These are phyloP conservation scores for Pelargonium australe DNA, from an alignment of 441 rosid species.

Conservation along the genomic window DNA sequence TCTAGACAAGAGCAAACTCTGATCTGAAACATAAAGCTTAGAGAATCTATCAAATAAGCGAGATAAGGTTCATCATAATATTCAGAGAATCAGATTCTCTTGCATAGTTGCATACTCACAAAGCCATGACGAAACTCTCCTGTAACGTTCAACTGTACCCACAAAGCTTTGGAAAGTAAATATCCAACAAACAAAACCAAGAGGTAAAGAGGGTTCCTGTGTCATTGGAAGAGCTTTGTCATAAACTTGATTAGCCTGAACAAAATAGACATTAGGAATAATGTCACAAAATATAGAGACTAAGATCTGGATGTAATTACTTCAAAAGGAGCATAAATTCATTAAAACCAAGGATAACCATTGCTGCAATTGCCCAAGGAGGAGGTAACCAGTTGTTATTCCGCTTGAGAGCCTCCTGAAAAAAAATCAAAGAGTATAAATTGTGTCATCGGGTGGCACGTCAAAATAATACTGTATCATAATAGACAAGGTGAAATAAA, in stretches of 20 bases:
- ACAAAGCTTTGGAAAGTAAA: slow-evolving; percentile 65
- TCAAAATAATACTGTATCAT: background rate
- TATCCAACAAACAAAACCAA: slow-evolving; percentile 55
- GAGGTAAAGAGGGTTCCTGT: slow-evolving; percentile 85
- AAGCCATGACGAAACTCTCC: slow-evolving; percentile 65
- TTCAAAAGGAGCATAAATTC: slow-evolving; percentile 71
- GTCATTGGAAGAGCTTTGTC: slow-evolving; percentile 19
- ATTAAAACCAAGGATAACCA: slow-evolving; percentile 71
- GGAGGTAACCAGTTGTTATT: slow-evolving; percentile 77
- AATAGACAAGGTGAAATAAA: background rate
- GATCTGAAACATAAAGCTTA: background rate
- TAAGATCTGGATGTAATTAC: slow-evolving; percentile 28
- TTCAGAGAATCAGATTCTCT: too few species aligned
- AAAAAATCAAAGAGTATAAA: slow-evolving; percentile 16
- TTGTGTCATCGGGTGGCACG: background rate
- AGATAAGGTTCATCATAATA: background rate
- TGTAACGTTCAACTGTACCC: slow-evolving; percentile 70
- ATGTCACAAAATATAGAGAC: slow-evolving; percentile 7
- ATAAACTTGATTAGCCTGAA: slow-evolving; percentile 4
- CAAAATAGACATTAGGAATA: background rate
- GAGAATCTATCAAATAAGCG: background rate
- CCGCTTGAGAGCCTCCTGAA: slow-evolving; percentile 67
- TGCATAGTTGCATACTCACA: slow-evolving; percentile 39
- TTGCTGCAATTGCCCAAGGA: slow-evolving; percentile 70
- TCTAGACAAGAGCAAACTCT: background rate